phyloP scores from a whole-genome alignment of 1,139 yeast species.

The Debaryomyces singareniensis region DNA sequence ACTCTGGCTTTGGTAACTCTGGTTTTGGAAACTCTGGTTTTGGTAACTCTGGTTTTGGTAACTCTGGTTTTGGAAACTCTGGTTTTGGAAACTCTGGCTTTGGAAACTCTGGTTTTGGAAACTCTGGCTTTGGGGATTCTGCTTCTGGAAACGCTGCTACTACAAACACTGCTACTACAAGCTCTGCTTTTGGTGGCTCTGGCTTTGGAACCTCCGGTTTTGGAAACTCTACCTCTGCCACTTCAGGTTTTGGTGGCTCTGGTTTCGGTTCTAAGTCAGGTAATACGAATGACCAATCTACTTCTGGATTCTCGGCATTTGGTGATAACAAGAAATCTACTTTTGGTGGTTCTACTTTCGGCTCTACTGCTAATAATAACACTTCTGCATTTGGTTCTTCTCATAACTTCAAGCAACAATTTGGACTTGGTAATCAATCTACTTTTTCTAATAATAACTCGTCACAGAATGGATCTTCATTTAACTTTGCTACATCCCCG shows the following conservation, averaged over 20 bases:
- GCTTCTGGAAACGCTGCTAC: slow-evolving; percentile 7
- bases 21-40: slow-evolving; percentile 12
- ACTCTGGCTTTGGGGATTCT: slow-evolving; percentile 7
- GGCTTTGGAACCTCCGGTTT: slow-evolving; percentile 6
- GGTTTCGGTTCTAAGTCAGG: slow-evolving; percentile 1
- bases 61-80: slow-evolving; percentile 6
- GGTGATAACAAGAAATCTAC: slow-evolving; percentile 4
- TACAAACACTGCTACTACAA: slow-evolving; percentile 11
- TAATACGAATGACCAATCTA: neutral
- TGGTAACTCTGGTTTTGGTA: slow-evolving; percentile 9
- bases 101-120: slow-evolving; percentile 5
- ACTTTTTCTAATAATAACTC: neutral
- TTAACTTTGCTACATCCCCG: neutral
- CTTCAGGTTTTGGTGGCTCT: slow-evolving; percentile 8
- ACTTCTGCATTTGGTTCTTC: slow-evolving; percentile 11
- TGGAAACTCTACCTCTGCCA: slow-evolving; percentile 3
- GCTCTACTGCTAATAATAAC: slow-evolving; percentile 1
- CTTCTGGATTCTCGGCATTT: slow-evolving; percentile 9
- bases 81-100: slow-evolving; percentile 7
- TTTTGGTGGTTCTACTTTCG: slow-evolving; percentile 1
- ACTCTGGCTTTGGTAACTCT: slow-evolving; percentile 5
- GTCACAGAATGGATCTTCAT: neutral
- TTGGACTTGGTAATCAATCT: neutral
- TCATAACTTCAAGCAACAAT: neutral
- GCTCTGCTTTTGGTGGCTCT: slow-evolving; percentile 6